These are phyloP conservation scores for Termitomyces sp. DNA, from an alignment of 768 basidiomycete species.

Conservation along the genomic window DNA sequence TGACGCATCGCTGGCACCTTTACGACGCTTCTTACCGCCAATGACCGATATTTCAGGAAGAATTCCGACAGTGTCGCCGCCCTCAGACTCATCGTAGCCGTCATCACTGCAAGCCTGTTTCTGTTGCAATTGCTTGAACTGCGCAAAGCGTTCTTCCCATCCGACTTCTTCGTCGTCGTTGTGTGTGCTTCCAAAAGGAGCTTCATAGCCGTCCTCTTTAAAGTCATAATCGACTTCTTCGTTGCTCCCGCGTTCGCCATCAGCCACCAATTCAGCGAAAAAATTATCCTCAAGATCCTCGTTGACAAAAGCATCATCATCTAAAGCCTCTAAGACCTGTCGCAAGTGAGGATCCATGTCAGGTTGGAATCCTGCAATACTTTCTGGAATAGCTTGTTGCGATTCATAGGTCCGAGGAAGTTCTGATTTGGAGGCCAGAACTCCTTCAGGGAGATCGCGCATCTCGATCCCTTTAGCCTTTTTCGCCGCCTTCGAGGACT, in stretches of 20 bases:
- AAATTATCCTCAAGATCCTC: constrained; percentile 70
- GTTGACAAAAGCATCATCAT: constrained; percentile 93
- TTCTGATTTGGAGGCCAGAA: constrained; percentile 66
- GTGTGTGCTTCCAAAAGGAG: constrained; percentile 6
- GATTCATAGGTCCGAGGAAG: constrained; percentile 71
- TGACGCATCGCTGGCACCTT: constrained; percentile 78
- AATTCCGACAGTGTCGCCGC: constrained; percentile 74
- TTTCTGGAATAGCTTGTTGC: constrained; percentile 73
- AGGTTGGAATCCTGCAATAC: constrained; percentile 85
- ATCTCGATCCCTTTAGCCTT: constrained; percentile 31
- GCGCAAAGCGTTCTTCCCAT: constrained; percentile 80
- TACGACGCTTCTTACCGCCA: constrained; percentile 68
- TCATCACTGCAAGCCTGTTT: constrained; percentile 38
- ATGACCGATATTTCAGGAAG: constrained; percentile 72
- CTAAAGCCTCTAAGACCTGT: constrained; percentile 89
- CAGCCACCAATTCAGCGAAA: constrained; percentile 64
- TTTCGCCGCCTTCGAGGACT: constrained; percentile 26
- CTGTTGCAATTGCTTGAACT: constrained; percentile 69
- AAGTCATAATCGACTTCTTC: constrained; percentile 68
- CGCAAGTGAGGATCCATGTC: constrained; percentile 96
- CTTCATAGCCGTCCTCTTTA: constrained; percentile 40
- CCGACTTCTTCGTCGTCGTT: constrained; percentile 21
- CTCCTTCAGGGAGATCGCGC: constrained; percentile 60
- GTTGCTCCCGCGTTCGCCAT: constrained; percentile 59
- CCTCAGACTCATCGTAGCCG: constrained; percentile 52